Conservation (phyloP, 257 asterid species). For the Penstemon barbatus region DNA sequence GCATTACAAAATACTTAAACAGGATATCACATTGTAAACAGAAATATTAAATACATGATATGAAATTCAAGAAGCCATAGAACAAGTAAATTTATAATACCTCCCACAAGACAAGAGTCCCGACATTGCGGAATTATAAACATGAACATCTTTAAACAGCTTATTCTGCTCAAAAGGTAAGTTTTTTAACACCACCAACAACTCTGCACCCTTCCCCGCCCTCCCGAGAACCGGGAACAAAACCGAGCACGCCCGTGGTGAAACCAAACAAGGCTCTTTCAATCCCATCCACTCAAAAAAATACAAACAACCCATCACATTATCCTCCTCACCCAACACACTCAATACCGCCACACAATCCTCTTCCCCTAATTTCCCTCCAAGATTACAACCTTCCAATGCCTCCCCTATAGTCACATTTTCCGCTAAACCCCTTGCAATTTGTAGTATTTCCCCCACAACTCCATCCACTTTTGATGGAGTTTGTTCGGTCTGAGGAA, state of each 20-base stretch:
- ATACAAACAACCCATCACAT: conserved; percentile 61
- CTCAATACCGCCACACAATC: conserved; percentile 75
- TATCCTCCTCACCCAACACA: conserved; percentile 57
- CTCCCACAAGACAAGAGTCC: conserved; percentile 71
- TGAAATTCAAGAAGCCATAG: neutral
- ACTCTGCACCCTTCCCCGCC: conserved; percentile 65
- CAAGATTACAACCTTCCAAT: conserved; percentile 49
- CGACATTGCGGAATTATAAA: conserved; percentile 79
- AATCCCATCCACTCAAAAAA: conserved; percentile 94
- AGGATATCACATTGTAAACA: conserved; percentile 4
- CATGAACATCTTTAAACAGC: conserved; percentile 62
- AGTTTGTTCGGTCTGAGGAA: conserved; percentile 27
- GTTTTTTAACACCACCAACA: conserved; percentile 63
- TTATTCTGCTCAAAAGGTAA: conserved; percentile 55
- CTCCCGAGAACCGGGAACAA: conserved; percentile 69
- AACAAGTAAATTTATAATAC: conserved; percentile 37
- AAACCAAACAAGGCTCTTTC: conserved; percentile 67
- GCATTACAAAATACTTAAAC: conserved; percentile 3
- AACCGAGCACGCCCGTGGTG: conserved; percentile 71
- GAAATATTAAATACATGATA: neutral
- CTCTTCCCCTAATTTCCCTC: conserved; percentile 51
- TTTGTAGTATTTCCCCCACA: conserved; percentile 52
- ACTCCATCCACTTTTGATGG: conserved; percentile 37
- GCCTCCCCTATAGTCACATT: conserved; percentile 78
- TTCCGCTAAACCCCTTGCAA: conserved; percentile 56